Conservation (phyloP, 139 green algal genomes). For the Diplosphaera chodatii region DNA sequence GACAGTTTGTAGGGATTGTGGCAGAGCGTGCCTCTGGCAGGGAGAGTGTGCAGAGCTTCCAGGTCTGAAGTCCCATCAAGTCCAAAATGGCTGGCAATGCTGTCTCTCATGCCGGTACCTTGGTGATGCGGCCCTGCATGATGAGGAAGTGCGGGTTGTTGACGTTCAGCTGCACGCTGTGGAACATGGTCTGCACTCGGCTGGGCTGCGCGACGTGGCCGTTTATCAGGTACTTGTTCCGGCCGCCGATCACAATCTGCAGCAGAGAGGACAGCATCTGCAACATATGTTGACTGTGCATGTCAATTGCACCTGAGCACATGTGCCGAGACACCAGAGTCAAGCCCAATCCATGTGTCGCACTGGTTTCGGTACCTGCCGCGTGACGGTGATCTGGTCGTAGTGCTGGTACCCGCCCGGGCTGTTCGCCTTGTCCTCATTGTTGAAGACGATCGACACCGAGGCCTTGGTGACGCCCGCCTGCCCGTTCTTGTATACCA, state of each 20-base stretch:
- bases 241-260: slow-evolving; percentile 90
- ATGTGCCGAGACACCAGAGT: too few species aligned
- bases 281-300: neutral
- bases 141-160: slow-evolving; percentile 99
- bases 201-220: slow-evolving; percentile 86
- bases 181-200: slow-evolving; percentile 95
- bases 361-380: too few species aligned
- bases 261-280: neutral
- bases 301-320: too few species aligned
- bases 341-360: too few species aligned
- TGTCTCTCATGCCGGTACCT: slow-evolving; percentile 54
- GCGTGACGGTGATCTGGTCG: slow-evolving; percentile 89
- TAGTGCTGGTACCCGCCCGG: slow-evolving; percentile 90
- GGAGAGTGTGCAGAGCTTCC: too few species aligned
- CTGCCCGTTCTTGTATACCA: slow-evolving; percentile 99
- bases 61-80: too few species aligned
- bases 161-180: slow-evolving; percentile 98
- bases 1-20: too few species aligned
- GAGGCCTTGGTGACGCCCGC: slow-evolving; percentile 95
- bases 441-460: slow-evolving; percentile 97
- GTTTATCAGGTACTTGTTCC: slow-evolving; percentile 99
- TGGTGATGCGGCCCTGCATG: slow-evolving; percentile 98
- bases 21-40: too few species aligned
- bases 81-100: too few species aligned
- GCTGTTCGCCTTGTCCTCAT: slow-evolving; percentile 67